Evolutionary conservation across 1,139 yeast genomes (phyloP).

Genomic region (Sugiyamaella japonica): DNA sequence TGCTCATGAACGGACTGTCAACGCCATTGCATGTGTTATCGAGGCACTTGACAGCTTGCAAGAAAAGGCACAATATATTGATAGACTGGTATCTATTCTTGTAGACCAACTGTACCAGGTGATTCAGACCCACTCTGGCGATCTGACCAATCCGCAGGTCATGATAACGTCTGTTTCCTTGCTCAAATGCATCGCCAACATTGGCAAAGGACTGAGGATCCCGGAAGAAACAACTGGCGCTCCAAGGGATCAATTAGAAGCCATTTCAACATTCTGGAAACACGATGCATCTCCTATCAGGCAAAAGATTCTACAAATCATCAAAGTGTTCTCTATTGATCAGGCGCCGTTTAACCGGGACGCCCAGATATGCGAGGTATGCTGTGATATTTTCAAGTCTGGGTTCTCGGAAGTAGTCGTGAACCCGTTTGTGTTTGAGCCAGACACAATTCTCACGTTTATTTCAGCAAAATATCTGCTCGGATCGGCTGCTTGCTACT

Average conservation of each 20-base stretch:
- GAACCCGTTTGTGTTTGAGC: slow-evolving; percentile 59
- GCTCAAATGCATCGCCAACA: slow-evolving; percentile 59
- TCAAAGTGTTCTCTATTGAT: slow-evolving; percentile 49
- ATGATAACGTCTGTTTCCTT: slow-evolving; percentile 45
- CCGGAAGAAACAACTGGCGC: slow-evolving; percentile 39
- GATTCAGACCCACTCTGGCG: slow-evolving; percentile 15
- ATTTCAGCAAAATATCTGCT: slow-evolving; percentile 44
- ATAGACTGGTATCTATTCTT: slow-evolving; percentile 31
- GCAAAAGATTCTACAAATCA: slow-evolving; percentile 43
- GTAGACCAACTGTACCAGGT: slow-evolving; percentile 24
- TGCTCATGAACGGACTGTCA: slow-evolving; percentile 42
- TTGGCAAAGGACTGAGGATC: slow-evolving; percentile 61
- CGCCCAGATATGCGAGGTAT: slow-evolving; percentile 53
- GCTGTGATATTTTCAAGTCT: slow-evolving; percentile 57
- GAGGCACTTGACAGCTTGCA: slow-evolving; percentile 35
- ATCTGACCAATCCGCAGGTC: slow-evolving; percentile 18
- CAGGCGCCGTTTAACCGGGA: slow-evolving; percentile 42
- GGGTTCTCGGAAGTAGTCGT: slow-evolving; percentile 72
- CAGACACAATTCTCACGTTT: slow-evolving; percentile 48
- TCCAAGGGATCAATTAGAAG: slow-evolving; percentile 18
- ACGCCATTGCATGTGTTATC: slow-evolving; percentile 41
- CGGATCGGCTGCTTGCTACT: slow-evolving; percentile 31
- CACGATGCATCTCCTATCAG: slow-evolving; percentile 49
- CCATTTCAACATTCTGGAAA: slow-evolving; percentile 35
- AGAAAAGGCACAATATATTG: slow-evolving; percentile 30